A percentile compares a stretch with the other conserved stretches of the same genome.
These are phyloP conservation scores for Phytophthora ohioensis DNA, from an alignment of 352 stramenopile species.

Conservation along the genomic window DNA sequence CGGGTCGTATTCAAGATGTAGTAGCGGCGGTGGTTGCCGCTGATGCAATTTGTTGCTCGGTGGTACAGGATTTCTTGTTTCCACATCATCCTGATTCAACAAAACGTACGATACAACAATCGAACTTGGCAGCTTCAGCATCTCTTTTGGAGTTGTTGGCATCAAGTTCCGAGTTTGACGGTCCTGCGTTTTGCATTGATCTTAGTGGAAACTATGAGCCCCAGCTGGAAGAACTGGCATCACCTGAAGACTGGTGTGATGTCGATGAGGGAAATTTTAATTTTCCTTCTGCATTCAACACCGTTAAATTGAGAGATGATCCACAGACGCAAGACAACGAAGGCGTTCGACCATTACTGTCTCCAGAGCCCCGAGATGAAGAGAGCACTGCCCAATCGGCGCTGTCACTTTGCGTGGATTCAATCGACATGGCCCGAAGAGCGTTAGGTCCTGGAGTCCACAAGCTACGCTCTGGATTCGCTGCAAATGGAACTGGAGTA, in stretches of 20 bases:
- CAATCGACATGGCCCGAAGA: slow-evolving; percentile 56
- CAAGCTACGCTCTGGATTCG: slow-evolving; percentile 21
- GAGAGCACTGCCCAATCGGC: slow-evolving; percentile 19
- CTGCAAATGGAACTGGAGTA: slow-evolving; percentile 32
- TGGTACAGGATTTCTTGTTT: slow-evolving; percentile 55
- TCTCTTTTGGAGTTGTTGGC: slow-evolving; percentile 36
- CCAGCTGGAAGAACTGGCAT: slow-evolving; percentile 11
- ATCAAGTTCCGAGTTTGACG: slow-evolving; percentile 41
- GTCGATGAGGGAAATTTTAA: slow-evolving; percentile 6
- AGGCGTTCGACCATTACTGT: background rate
- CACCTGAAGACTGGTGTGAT: slow-evolving; percentile 10
- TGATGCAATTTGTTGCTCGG: slow-evolving; percentile 54
- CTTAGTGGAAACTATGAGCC: background rate
- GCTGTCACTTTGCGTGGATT: slow-evolving; percentile 51
- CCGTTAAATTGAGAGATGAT: background rate
- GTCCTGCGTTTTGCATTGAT: slow-evolving; percentile 5
- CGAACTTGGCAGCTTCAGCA: background rate
- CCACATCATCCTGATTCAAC: background rate
- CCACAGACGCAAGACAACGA: background rate
- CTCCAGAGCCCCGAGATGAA: background rate
- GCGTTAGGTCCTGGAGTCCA: slow-evolving; percentile 46
- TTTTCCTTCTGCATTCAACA: background rate
- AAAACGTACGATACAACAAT: background rate
- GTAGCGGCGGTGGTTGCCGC: slow-evolving; percentile 33
- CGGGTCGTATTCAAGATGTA: slow-evolving; percentile 21